Conservation (phyloP, 2,329 filamentous ascomycete genomes). For the Xylariales sp. region DNA sequence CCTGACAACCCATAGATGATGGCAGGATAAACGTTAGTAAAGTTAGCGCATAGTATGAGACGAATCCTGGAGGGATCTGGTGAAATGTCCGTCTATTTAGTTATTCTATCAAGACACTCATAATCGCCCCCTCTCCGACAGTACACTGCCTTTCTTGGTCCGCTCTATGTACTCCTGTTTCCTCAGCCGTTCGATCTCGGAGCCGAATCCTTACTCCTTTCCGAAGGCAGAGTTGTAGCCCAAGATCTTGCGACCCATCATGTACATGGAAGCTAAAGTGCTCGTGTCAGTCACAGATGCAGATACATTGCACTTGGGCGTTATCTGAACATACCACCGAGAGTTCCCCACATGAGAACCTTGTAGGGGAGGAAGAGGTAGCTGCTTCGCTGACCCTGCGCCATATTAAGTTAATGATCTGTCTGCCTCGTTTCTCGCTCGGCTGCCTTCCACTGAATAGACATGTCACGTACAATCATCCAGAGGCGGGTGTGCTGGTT, state of each 20-base stretch:
- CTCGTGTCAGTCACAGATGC: slow-evolving; percentile 15
- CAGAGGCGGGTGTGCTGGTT: slow-evolving; percentile 66
- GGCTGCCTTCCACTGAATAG: too few relatives aligned
- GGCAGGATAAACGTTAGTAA: too few relatives aligned
- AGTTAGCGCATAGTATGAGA: too few relatives aligned
- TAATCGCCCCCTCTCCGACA: slow-evolving; percentile 5
- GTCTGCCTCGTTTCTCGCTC: too few relatives aligned
- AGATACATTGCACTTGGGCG: neutral
- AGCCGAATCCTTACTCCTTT: slow-evolving; percentile 39
- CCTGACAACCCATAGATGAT: slow-evolving; percentile 4
- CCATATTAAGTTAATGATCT: slow-evolving; percentile 19
- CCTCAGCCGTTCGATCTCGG: too few relatives aligned
- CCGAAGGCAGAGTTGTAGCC: slow-evolving; percentile 78
- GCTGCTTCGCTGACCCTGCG: slow-evolving; percentile 61
- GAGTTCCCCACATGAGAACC: slow-evolving; percentile 56
- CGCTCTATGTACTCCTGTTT: too few relatives aligned
- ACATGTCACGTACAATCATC: slow-evolving; percentile 69
- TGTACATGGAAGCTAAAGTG: slow-evolving; percentile 58
- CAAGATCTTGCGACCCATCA: slow-evolving; percentile 66
- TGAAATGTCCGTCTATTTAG: slow-evolving; percentile 11
- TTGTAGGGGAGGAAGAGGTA: slow-evolving; percentile 66
- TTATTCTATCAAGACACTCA: slow-evolving; percentile 11
- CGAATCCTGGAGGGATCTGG: too few relatives aligned
- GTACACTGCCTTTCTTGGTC: slow-evolving; percentile 9
- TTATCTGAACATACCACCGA: slow-evolving; percentile 49